A percentile compares a stretch with the other conserved stretches of the same genome.
These are phyloP conservation scores for Aspergillus saccharolyticus DNA, from an alignment of 495 filamentous ascomycete species.

Conservation along the genomic window DNA sequence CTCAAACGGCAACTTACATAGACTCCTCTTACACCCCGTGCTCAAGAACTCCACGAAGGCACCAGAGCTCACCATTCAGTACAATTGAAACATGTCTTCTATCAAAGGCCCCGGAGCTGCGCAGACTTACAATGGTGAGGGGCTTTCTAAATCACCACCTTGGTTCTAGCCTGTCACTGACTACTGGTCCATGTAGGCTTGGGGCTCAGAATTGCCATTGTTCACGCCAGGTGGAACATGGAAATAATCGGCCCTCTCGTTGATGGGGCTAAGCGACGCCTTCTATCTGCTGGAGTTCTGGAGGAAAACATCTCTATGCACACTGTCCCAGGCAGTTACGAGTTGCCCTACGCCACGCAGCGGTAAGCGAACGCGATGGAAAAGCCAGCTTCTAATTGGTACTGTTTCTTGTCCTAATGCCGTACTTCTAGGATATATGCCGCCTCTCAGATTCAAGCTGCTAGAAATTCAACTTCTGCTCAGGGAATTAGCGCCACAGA, in stretches of 20 bases:
- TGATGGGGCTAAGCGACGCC: constrained; percentile 59
- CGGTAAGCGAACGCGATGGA: constrained; percentile 44
- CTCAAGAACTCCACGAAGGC: not conserved
- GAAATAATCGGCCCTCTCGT: constrained; percentile 73
- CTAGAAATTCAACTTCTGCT: constrained; percentile 46
- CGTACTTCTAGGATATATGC: constrained; percentile 61
- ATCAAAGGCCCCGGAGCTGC: constrained; percentile 59
- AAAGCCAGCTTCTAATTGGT: not conserved
- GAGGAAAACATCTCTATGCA: constrained; percentile 84
- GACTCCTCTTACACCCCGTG: not conserved
- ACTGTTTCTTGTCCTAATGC: not conserved
- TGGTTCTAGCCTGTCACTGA: not conserved
- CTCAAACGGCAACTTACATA: not conserved
- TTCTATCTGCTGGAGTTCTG: constrained; percentile 68
- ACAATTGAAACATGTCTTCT: constrained; percentile 28
- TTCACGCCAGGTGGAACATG: constrained; percentile 94
- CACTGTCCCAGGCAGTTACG: constrained; percentile 90
- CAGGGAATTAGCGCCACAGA: constrained; percentile 68
- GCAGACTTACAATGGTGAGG: constrained; percentile 45
- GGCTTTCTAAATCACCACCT: not conserved
- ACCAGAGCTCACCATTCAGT: not conserved
- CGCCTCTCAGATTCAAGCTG: constrained; percentile 78
- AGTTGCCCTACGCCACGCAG: constrained; percentile 83
- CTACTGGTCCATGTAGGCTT: constrained; percentile 50
- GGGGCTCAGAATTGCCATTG: constrained; percentile 81